These are phyloP conservation scores for Phialocephala sp. DNA, from an alignment of 2,329 filamentous ascomycete species.

Conservation along the genomic window DNA sequence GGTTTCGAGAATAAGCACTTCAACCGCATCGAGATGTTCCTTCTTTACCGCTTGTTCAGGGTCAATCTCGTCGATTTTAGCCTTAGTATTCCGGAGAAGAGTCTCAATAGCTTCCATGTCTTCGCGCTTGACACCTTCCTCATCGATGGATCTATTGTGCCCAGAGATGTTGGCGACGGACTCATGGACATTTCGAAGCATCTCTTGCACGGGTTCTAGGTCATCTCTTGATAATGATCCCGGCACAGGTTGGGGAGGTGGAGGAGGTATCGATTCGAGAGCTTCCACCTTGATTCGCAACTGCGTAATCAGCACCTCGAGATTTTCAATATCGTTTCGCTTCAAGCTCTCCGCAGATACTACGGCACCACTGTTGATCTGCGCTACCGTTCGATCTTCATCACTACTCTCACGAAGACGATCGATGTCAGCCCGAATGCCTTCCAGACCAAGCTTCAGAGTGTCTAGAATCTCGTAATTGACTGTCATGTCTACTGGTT, in stretches of 20 bases:
- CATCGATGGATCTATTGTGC: constrained; percentile 43
- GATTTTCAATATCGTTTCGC: constrained; percentile 79
- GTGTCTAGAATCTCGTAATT: constrained; percentile 91
- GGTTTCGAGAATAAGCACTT: constrained; percentile 71
- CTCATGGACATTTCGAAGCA: constrained; percentile 60
- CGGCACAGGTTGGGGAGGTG: constrained; percentile 47
- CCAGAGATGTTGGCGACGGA: constrained; percentile 59
- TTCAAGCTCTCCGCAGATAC: constrained; percentile 60
- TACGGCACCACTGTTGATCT: constrained; percentile 56
- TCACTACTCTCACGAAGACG: constrained; percentile 66
- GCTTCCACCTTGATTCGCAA: constrained; percentile 84
- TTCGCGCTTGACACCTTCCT: constrained; percentile 71
- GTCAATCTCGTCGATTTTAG: constrained; percentile 83
- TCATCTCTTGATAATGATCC: constrained; percentile 58
- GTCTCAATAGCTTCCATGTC: constrained; percentile 92
- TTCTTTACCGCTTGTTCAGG: constrained; percentile 72
- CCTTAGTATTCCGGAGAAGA: constrained; percentile 86
- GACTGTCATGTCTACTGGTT: constrained; percentile 80
- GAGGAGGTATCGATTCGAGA: constrained; percentile 63
- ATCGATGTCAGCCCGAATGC: constrained; percentile 79
- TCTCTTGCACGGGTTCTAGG: constrained; percentile 59
- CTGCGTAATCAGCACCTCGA: constrained; percentile 83
- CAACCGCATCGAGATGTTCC: constrained; percentile 61
- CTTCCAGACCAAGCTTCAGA: constrained; percentile 79
- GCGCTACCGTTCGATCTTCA: constrained; percentile 56